Evolutionary conservation across 2,329 filamentous ascomycete genomes (phyloP).

Genomic region (Cercospora sp.): DNA sequence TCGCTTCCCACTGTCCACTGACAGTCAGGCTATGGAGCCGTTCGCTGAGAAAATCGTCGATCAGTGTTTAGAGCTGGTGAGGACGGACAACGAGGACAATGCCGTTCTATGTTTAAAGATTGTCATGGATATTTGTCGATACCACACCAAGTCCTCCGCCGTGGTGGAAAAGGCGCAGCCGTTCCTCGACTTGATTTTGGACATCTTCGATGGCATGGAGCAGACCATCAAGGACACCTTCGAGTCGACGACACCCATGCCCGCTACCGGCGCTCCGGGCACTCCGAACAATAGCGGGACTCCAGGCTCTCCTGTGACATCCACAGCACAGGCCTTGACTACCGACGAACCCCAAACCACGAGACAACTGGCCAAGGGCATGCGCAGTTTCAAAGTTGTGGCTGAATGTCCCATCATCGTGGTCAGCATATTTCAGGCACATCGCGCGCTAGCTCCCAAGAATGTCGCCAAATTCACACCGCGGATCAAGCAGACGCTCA

Average conservation of each 20-base stretch:
- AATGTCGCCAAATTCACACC: slow-evolving; percentile 94
- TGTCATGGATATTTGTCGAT: slow-evolving; percentile 92
- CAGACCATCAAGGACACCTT: slow-evolving; percentile 93
- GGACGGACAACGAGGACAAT: slow-evolving; percentile 96
- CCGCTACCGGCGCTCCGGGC: slow-evolving; percentile 60
- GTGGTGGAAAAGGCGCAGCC: slow-evolving; percentile 80
- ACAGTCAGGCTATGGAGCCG: slow-evolving; percentile 73
- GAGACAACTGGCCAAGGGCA: slow-evolving; percentile 81
- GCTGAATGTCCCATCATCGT: slow-evolving; percentile 98
- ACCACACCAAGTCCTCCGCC: slow-evolving; percentile 71
- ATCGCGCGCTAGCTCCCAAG: slow-evolving; percentile 72
- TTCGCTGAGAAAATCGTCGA: slow-evolving; percentile 89
- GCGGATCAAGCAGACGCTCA: slow-evolving; percentile 84
- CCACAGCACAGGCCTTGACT: slow-evolving; percentile 53
- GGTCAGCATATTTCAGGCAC: slow-evolving; percentile 95
- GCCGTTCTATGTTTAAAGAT: slow-evolving; percentile 98
- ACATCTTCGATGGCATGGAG: slow-evolving; percentile 94
- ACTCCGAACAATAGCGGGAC: slow-evolving; percentile 60
- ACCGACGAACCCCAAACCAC: slow-evolving; percentile 75
- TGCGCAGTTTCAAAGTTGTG: slow-evolving; percentile 98
- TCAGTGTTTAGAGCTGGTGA: slow-evolving; percentile 82
- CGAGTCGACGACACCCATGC: slow-evolving; percentile 64
- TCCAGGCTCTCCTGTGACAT: slow-evolving; percentile 87
- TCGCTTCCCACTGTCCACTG: slow-evolving; percentile 69
- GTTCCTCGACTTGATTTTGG: slow-evolving; percentile 88